A percentile compares a stretch with the other conserved stretches of the same genome.
Conservation (phyloP, 108 stramenopile species). For the Cyclostephanos tholiformis region DNA sequence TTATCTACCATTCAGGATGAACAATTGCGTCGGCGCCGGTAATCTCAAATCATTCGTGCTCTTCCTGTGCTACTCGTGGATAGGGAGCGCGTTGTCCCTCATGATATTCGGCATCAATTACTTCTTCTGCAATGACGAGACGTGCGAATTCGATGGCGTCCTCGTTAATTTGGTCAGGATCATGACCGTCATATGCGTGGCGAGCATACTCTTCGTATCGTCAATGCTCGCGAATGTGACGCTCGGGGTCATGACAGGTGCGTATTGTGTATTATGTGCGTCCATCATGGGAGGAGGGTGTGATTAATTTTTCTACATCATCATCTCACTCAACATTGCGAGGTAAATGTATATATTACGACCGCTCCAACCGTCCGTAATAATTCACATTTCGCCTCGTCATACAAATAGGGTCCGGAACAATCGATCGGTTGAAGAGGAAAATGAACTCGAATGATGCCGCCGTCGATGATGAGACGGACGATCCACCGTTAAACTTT, state of each 20-base stretch:
- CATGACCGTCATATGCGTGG: slow-evolving; percentile 71
- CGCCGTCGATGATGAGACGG: slow-evolving; percentile 55
- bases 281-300: too few relatives aligned
- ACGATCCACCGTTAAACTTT: slow-evolving; percentile 70
- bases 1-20: too few relatives aligned
- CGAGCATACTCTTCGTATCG: slow-evolving; percentile 74
- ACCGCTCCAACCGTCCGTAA: too few relatives aligned
- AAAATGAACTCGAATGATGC: too few relatives aligned
- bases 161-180: slow-evolving; percentile 75
- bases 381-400: not conserved
- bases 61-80: slow-evolving; percentile 91
- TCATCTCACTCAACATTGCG: too few relatives aligned
- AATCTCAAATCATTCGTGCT: slow-evolving; percentile 69
- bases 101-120: slow-evolving; percentile 82
- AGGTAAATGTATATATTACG: too few relatives aligned
- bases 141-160: slow-evolving; percentile 70
- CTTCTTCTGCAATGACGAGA: slow-evolving; percentile 69
- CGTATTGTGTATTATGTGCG: slow-evolving; percentile 15
- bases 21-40: slow-evolving; percentile 85
- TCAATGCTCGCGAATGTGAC: slow-evolving; percentile 80
- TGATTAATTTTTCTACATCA: too few relatives aligned
- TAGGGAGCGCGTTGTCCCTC: slow-evolving; percentile 77
- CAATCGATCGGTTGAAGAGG: slow-evolving; percentile 90
- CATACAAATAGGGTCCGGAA: slow-evolving; percentile 62
- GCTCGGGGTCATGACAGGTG: slow-evolving; percentile 86